A percentile compares a stretch with the other conserved stretches of the same genome.
These are phyloP conservation scores for Cyberlindnera mississippiensis DNA, from an alignment of 805 yeast genomes.

Conservation along the genomic window DNA sequence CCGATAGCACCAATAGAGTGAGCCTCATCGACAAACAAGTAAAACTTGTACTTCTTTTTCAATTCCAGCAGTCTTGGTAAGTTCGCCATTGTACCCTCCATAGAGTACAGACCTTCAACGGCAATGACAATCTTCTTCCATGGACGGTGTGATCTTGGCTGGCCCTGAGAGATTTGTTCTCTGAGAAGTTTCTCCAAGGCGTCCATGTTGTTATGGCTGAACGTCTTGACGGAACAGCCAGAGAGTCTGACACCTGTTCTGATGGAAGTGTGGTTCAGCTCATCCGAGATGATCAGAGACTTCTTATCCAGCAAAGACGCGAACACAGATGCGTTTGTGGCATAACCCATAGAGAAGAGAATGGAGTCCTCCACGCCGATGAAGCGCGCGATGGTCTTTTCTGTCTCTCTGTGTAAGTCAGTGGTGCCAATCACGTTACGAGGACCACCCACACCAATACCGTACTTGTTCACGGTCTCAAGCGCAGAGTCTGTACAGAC, in stretches of 20 bases:
- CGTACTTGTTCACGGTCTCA: slow-evolving; percentile 58
- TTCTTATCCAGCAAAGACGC: slow-evolving; percentile 78
- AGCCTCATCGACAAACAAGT: slow-evolving; percentile 93
- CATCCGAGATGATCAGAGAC: slow-evolving; percentile 90
- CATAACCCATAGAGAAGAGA: slow-evolving; percentile 90
- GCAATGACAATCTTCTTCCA: slow-evolving; percentile 87
- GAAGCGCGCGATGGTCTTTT: slow-evolving; percentile 72
- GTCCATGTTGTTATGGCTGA: slow-evolving; percentile 86
- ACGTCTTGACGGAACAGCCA: slow-evolving; percentile 89
- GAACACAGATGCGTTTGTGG: slow-evolving; percentile 89
- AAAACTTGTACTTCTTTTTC: slow-evolving; percentile 84
- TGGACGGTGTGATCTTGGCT: slow-evolving; percentile 88
- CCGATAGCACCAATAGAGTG: slow-evolving; percentile 99
- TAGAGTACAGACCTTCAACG: slow-evolving; percentile 86
- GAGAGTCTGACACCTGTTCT: slow-evolving; percentile 91
- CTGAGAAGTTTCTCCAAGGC: slow-evolving; percentile 69
- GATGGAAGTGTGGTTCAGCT: slow-evolving; percentile 91
- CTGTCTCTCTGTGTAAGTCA: slow-evolving; percentile 71
- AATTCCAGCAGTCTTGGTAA: slow-evolving; percentile 66
- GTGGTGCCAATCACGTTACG: slow-evolving; percentile 71
- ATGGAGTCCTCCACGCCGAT: slow-evolving; percentile 88
- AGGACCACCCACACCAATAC: slow-evolving; percentile 77
- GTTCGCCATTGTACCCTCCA: slow-evolving; percentile 76
- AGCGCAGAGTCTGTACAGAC: slow-evolving; percentile 79
- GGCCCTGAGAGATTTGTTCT: slow-evolving; percentile 56